Percentiles rank a stretch among this genome's conserved stretches.
Evolutionary conservation across 345 rosid species (phyloP).

Genomic region (Alliaria petiolata): DNA sequence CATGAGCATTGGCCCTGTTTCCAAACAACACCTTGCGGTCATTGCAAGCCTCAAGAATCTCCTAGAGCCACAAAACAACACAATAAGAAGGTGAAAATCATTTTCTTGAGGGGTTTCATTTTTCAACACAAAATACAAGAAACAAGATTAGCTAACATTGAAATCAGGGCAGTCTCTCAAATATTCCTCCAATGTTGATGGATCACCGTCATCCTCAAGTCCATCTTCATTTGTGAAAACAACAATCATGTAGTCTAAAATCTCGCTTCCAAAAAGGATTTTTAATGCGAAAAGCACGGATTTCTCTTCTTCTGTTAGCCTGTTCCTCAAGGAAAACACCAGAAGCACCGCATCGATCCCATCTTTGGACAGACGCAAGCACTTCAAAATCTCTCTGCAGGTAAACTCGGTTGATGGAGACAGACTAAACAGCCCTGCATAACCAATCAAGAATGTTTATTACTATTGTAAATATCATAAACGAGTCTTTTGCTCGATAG

Average conservation of each 20-base stretch:
- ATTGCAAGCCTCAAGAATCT: too few relatives aligned
- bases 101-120: not conserved
- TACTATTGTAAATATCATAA: too few relatives aligned
- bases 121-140: not conserved
- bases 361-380: conserved; percentile 36
- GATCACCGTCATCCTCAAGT: conserved; percentile 53
- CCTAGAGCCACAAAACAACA: not conserved
- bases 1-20: not conserved
- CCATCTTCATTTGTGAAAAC: conserved; percentile 84
- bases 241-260: conserved; percentile 65
- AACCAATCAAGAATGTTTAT: too few relatives aligned
- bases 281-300: conserved; percentile 52
- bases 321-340: conserved; percentile 56
- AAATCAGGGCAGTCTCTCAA: conserved; percentile 59
- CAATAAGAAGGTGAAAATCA: not conserved
- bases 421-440: conserved; percentile 4
- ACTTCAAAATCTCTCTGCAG: not conserved
- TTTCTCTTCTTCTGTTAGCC: conserved; percentile 70
- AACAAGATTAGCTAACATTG: conserved; percentile 35
- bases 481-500: too few relatives aligned
- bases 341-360: conserved; percentile 74
- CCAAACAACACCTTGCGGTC: too few relatives aligned
- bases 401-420: not conserved
- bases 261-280: conserved; percentile 59
- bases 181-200: conserved; percentile 53